These are phyloP conservation scores for Cutaneotrichosporon dermatis DNA, from an alignment of 1,284 basidiomycete genomes.

Conservation along the genomic window DNA sequence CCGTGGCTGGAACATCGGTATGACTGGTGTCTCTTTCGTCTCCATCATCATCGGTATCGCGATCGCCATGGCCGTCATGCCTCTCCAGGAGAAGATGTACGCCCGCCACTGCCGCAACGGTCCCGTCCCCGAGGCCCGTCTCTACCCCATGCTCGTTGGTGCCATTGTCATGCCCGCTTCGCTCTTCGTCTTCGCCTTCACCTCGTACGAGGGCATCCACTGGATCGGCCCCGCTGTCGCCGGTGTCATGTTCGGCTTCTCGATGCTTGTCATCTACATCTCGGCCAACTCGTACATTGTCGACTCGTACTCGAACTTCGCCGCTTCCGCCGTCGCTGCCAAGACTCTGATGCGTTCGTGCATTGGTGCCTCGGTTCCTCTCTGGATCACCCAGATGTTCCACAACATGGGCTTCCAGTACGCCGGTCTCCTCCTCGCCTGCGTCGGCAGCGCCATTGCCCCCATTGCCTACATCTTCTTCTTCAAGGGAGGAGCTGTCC, in stretches of 20 bases:
- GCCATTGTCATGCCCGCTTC: conserved; percentile 43
- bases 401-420: conserved; percentile 38
- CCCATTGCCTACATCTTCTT: conserved; percentile 43
- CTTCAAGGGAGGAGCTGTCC: conserved; percentile 35
- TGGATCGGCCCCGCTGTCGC: conserved; percentile 40
- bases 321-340: conserved; percentile 51
- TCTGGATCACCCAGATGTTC: conserved; percentile 28
- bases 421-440: conserved; percentile 35
- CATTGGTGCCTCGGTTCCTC: conserved; percentile 46
- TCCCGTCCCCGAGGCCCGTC: conserved; percentile 33
- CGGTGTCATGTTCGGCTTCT: conserved; percentile 36
- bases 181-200: conserved; percentile 49
- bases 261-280: conserved; percentile 44
- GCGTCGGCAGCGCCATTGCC: conserved; percentile 28
- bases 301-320: conserved; percentile 32
- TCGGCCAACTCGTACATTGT: conserved; percentile 45
- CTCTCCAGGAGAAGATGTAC: conserved; percentile 42
- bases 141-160: conserved; percentile 39
- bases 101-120: conserved; percentile 22
- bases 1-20: conserved; percentile 43
- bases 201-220: conserved; percentile 29
- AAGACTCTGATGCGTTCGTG: conserved; percentile 53
- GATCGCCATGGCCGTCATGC: conserved; percentile 33
- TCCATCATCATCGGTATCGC: conserved; percentile 41
- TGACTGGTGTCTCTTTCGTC: conserved; percentile 45